Evolutionary conservation across 2,329 filamentous ascomycete genomes (phyloP), one percentile per base, ranked within the genome.

Genomic region (Ophiostoma angusticollis): DNA sequence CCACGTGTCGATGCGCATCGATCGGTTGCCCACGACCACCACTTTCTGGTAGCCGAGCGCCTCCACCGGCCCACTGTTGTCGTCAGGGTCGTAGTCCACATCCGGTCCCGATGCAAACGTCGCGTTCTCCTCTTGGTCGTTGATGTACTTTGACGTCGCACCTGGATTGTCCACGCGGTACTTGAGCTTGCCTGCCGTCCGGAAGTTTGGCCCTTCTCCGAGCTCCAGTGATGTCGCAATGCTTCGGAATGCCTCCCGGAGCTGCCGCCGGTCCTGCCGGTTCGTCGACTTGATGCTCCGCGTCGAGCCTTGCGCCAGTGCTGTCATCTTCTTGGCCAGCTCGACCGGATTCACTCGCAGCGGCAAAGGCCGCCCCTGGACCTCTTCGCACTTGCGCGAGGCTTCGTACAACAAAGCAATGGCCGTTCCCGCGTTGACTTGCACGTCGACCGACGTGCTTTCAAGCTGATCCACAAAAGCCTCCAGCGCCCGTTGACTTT

Each of bases 391-490:
- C 11, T 60, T 58, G 24, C 68, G 63, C 3, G 65, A 64, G 45
- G 81, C 80, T 57, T 94, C 86, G 51, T 84, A 89, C 9, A 93
- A 65, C 9, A 93, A 65, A 1, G 85, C 85, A 43, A 93, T 86
- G 55, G 84, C 84, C 52, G 80, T 74, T 4, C 80, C 84, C 0
- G 84, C 80, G 4, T 80, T 75, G 32, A 84, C 75, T 52, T 91
- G 84, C 1, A 93, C 82, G 8, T 71, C 64, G 1, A 76, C 64
- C 42, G 85, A 78, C 23, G 68, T 68, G 54, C 81, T 85, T 43
- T 87, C 78, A 14, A 94, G 78, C 58, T 93, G 86, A 34, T 93
- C 85, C 30, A 84, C 77, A 49, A 94, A 85, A 2, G 80, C 78
- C 38, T 91, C 81, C 50, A 91, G 72, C 13, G 83, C 80, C 21